Evolutionary conservation across 1,284 basidiomycete genomes (phyloP), one percentile per base, ranked within the genome.

Genomic region (Sanghuangporus sanghuang): DNA sequence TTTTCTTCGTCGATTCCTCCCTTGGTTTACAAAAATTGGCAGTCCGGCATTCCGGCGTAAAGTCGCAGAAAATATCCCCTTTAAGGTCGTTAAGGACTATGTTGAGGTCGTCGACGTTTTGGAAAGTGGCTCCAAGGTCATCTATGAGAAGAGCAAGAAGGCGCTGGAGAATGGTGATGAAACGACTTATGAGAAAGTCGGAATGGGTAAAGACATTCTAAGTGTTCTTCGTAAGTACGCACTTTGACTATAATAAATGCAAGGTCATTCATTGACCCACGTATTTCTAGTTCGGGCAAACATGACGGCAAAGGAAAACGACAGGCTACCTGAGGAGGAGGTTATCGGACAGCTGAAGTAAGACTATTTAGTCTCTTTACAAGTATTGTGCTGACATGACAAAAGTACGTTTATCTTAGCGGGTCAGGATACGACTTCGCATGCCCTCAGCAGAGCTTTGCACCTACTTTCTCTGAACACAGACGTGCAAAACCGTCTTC

Each of bases 401-500:
- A 32, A 32, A 32, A 77, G 75, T 38, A 73, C 73, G 8, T 66
- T 80, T 1, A 71, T 77, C 21, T 75, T 79, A 65, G 74, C 73
- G 54, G 76, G 72, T 5, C 72, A 70, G 61, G 78, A 76, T 63
- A 79, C 77, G 6, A 75, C 74, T 1, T 74, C 75, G 4, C 68
- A 68, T 6, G 75, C 78, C 4, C 64, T 79, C 14, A 68, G 73
- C 52, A 76, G 76, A n/a, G 72, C 74, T 39, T 64, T 80, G 12
- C 72, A 77, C 64, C 66, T 76, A 57, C 68, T 79, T 16, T 67
- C 73, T 0, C 61, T 67, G 27, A 69, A 70, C 63, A 74, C 71
- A 4, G 72, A 75, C 5, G 72, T 71, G 16, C 77, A 79, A 66
- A 79, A 63, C 27, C 27, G 27, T 32, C 27, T 32, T 32, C 27